phyloP scores from a whole-genome alignment of 305 asterid genomes.

The Withania somnifera region DNA sequence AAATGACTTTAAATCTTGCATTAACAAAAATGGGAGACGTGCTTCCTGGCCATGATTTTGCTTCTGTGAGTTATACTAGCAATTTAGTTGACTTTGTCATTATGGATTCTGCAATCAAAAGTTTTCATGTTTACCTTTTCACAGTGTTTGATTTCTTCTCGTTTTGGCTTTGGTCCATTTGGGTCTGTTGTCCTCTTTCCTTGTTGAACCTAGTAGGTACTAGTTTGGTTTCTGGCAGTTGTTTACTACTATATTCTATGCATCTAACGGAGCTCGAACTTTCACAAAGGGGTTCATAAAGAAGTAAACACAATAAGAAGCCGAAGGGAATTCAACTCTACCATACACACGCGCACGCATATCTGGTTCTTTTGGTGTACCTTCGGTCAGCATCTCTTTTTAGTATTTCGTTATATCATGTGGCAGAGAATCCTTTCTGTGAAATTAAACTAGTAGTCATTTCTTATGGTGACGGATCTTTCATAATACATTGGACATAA shows the following conservation, averaged over 20 bases:
- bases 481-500: background rate
- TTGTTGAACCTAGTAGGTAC: background rate
- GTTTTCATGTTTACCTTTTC: background rate
- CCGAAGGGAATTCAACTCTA: too few relatives aligned
- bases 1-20: constrained; percentile 35
- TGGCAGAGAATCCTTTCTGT: background rate
- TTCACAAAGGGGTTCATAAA: too few relatives aligned
- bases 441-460: background rate
- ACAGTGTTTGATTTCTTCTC: background rate
- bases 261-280: too few relatives aligned
- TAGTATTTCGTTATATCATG: background rate
- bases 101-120: background rate
- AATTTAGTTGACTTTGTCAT: background rate
- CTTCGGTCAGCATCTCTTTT: background rate
- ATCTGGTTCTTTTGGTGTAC: background rate
- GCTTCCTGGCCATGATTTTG: constrained; percentile 68
- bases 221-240: background rate
- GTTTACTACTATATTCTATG: background rate
- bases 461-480: background rate
- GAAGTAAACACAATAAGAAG: too few relatives aligned
- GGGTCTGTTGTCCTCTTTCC: background rate
- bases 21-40: constrained; percentile 40
- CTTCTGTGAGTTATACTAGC: constrained; percentile 44
- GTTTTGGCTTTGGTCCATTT: background rate
- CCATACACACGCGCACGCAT: too few relatives aligned